Conservation (phyloP, 2,329 filamentous ascomycete genomes). For the Nothophaeocryptopus gaeumannii region DNA sequence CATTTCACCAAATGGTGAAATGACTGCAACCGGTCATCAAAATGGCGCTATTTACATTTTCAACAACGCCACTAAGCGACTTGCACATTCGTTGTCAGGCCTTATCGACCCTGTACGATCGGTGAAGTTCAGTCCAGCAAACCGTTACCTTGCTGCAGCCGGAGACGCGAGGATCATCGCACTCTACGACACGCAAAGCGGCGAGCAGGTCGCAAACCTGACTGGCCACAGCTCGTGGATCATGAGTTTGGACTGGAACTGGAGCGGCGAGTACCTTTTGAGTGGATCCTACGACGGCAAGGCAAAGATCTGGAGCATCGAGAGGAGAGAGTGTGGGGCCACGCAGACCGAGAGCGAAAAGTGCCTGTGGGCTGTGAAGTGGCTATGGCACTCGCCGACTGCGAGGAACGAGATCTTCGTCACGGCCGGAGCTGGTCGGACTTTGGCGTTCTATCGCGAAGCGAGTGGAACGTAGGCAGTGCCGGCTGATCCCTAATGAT, state of each 20-base stretch:
- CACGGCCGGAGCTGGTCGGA: slow-evolving; percentile 72
- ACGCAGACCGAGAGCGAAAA: slow-evolving; percentile 90
- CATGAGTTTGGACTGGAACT: slow-evolving; percentile 86
- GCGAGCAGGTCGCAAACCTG: slow-evolving; percentile 87
- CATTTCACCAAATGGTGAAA: slow-evolving; percentile 72
- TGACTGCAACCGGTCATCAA: slow-evolving; percentile 89
- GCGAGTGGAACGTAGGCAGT: slow-evolving; percentile 62
- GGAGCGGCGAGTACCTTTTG: slow-evolving; percentile 85
- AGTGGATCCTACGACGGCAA: slow-evolving; percentile 86
- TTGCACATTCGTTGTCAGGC: slow-evolving; percentile 85
- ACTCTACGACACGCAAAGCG: slow-evolving; percentile 86
- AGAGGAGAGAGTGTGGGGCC: slow-evolving; percentile 78
- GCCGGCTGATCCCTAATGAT: not conserved
- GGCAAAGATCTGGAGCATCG: slow-evolving; percentile 92
- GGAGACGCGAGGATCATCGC: slow-evolving; percentile 87
- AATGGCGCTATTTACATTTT: slow-evolving; percentile 92
- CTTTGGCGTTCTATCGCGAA: slow-evolving; percentile 79
- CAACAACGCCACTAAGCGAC: slow-evolving; percentile 81
- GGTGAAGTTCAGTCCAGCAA: slow-evolving; percentile 82
- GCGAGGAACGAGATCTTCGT: slow-evolving; percentile 68
- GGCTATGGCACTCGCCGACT: slow-evolving; percentile 66
- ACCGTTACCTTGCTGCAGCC: slow-evolving; percentile 79
- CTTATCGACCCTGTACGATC: slow-evolving; percentile 82
- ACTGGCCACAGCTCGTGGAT: slow-evolving; percentile 82
- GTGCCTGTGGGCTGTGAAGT: slow-evolving; percentile 74